Evolutionary conservation across 2,329 filamentous ascomycete genomes (phyloP), one percentile per base, ranked within the genome.

Genomic region (Exophiala sp.): DNA sequence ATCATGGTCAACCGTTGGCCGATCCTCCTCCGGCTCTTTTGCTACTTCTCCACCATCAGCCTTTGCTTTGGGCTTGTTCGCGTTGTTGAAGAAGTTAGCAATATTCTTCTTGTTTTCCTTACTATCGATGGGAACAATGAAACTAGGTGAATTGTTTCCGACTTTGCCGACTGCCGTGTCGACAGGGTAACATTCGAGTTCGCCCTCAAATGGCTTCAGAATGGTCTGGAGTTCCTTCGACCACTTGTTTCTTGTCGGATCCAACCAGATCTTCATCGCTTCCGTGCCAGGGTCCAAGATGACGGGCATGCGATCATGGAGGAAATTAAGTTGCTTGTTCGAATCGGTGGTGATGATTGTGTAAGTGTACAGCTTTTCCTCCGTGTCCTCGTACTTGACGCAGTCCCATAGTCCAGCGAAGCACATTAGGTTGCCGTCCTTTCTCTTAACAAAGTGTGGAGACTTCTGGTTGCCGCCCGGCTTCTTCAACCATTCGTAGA

Each of bases 231-330:
- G 75, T 51, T 94, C 87, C 47, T 77, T 78, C 2, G 82, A 86
- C 92, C 94, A 97, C 55, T 85, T 83, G 18, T 78, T 75, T 14
- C 81, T 79, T 1, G 68, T 72, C 0, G 90, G 90, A 67, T 96
- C 88, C 14, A 97, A 77, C 91, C 91, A 96, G 3, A 69, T 83
- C 50, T 75, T 79, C 65, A 96, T 77, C 9, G 77, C 80, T 1
- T 88, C 79, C 1, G 86, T 89, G 3, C 84, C 84, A 3, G 88
- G 84, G 5, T 96, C 85, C 1, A 99, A 70, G 29, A 97, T 88
- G 5, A 96, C 92, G 0, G 94, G 94, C 94, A 99, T 99, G 12
- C 94, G 85, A 65, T 95, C 87, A 68, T 99, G 94, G 14, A 99
- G 76, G 62, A 96, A 97, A 24, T 78, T 84, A 45, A 97, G 77